These are phyloP conservation scores for Leucosporidium scottii DNA, from an alignment of 768 basidiomycete species.

Conservation along the genomic window DNA sequence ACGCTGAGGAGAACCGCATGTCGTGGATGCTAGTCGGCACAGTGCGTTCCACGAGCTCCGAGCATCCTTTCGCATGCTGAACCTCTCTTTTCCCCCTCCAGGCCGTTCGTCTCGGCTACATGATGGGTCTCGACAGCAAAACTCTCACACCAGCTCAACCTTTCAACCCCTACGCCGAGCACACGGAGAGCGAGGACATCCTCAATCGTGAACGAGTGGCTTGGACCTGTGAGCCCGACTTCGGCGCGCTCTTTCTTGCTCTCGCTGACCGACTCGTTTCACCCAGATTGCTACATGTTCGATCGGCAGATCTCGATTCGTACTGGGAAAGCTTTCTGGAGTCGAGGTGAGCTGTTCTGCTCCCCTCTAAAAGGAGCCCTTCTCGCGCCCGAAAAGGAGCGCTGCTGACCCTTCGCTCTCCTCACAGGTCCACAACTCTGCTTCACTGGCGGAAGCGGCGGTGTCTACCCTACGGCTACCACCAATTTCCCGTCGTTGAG, in stretches of 20 bases:
- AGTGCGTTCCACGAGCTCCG: not conserved
- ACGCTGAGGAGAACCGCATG: constrained; percentile 23
- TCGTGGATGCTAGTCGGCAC: constrained; percentile 26
- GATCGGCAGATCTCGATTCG: constrained; percentile 31
- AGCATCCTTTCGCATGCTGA: too few species aligned
- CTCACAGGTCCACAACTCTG: not conserved
- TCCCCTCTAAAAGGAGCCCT: too few species aligned
- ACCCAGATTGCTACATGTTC: constrained; percentile 28
- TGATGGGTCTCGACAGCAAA: constrained; percentile 22
- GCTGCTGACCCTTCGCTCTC: too few species aligned
- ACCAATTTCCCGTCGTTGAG: constrained; percentile 33
- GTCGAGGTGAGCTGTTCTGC: constrained; percentile 29
- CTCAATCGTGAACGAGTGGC: constrained; percentile 33
- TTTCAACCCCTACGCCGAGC: constrained; percentile 4
- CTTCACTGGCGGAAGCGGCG: not conserved
- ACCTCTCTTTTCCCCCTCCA: not conserved
- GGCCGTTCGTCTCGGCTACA: constrained; percentile 17
- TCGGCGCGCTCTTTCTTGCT: not conserved
- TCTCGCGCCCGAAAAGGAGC: too few species aligned
- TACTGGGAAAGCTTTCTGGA: constrained; percentile 36
- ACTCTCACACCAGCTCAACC: not conserved
- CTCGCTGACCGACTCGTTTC: too few species aligned
- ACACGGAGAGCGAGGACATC: constrained; percentile 1
- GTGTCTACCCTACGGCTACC: not conserved
- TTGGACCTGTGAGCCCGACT: constrained; percentile 22